phyloP scores from a whole-genome alignment of 2,329 filamentous ascomycete genomes.

The Eutypa lata region DNA sequence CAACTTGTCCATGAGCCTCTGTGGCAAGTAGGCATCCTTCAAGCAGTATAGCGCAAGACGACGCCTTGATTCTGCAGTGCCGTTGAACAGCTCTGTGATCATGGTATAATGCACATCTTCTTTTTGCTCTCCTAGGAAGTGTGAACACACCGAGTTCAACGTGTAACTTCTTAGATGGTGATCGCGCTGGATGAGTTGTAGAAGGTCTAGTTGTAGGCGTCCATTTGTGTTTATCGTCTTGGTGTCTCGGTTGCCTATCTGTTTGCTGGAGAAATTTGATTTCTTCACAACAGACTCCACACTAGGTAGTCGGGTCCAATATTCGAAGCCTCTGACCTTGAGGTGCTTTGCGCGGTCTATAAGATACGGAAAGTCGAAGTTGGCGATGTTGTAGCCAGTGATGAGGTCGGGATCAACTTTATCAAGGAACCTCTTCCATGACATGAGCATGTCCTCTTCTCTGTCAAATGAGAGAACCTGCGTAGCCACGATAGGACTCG shows the following conservation, averaged over 20 bases:
- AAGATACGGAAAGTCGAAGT: slow-evolving; percentile 98
- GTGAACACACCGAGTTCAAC: slow-evolving; percentile 89
- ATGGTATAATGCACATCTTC: slow-evolving; percentile 99
- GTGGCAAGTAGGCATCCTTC: slow-evolving; percentile 94
- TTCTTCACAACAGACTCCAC: slow-evolving; percentile 70
- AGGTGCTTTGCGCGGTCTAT: slow-evolving; percentile 83
- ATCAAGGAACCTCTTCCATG: slow-evolving; percentile 87
- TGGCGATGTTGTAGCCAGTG: slow-evolving; percentile 97
- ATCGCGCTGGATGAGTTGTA: slow-evolving; percentile 94
- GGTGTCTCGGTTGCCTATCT: slow-evolving; percentile 94
- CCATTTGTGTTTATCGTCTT: slow-evolving; percentile 95
- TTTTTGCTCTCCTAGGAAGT: slow-evolving; percentile 96
- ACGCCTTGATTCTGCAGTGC: slow-evolving; percentile 86
- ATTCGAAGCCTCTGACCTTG: slow-evolving; percentile 76
- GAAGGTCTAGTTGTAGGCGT: slow-evolving; percentile 83
- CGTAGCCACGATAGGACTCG: slow-evolving; percentile 90
- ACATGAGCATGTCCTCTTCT: slow-evolving; percentile 86
- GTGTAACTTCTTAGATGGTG: slow-evolving; percentile 96
- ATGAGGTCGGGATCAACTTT: slow-evolving; percentile 95
- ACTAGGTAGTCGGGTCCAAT: slow-evolving; percentile 77
- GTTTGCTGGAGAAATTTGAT: slow-evolving; percentile 92
- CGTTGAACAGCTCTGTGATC: slow-evolving; percentile 98
- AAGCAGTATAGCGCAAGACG: slow-evolving; percentile 92
- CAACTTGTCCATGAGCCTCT: slow-evolving; percentile 92
- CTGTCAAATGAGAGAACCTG: slow-evolving; percentile 80